Conservation (phyloP, 108 stramenopile species). For the Licmophora abbreviata region DNA sequence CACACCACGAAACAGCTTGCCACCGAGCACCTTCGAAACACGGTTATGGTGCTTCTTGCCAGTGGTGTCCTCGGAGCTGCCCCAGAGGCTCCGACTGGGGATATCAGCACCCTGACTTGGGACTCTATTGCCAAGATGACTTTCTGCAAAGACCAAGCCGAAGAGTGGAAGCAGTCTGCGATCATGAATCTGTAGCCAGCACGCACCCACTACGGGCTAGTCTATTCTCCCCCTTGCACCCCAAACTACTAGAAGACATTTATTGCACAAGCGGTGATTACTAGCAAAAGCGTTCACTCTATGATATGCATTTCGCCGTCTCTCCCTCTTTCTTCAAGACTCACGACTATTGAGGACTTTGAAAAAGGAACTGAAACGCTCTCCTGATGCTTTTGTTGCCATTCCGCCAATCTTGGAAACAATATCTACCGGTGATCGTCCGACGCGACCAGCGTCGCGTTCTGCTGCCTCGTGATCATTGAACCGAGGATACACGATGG, state of each 20-base stretch:
- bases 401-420: constrained; percentile 73
- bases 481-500: constrained; percentile 72
- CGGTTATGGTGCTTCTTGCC: constrained; percentile 53
- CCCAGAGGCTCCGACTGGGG: constrained; percentile 12
- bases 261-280: too few relatives aligned
- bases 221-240: too few relatives aligned
- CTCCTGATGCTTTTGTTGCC: constrained; percentile 76
- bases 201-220: too few relatives aligned
- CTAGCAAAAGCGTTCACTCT: too few relatives aligned
- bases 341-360: constrained; percentile 69
- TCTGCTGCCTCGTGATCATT: constrained; percentile 45
- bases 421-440: constrained; percentile 69
- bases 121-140: constrained; percentile 45
- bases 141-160: constrained; percentile 33
- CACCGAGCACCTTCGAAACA: constrained; percentile 76
- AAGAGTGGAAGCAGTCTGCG: constrained; percentile 62
- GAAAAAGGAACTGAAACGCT: constrained; percentile 77
- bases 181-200: too few relatives aligned
- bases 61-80: constrained; percentile 35
- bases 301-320: too few relatives aligned
- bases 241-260: too few relatives aligned
- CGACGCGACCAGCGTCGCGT: constrained; percentile 68
- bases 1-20: constrained; percentile 51
- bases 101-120: constrained; percentile 56
- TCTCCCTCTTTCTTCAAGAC: too few relatives aligned